Evolutionary conservation across 2,329 filamentous ascomycete species (phyloP), one percentile per base, ranked within the genome.

Genomic region (Trichoderma harzianum): DNA sequence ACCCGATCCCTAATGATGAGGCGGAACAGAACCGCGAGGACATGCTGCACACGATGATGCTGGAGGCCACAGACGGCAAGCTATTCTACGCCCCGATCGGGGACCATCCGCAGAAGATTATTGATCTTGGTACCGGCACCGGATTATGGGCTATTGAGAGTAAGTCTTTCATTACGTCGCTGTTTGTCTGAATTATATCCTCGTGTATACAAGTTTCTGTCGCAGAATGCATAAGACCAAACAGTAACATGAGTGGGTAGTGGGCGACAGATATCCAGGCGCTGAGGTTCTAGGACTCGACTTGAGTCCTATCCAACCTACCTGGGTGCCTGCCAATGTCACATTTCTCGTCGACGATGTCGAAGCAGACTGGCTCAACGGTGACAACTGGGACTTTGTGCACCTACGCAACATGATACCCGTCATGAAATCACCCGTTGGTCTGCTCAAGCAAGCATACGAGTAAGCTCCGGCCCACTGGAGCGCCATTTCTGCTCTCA

Each of bases 71-170:
- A 18, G 77, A 80, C 21, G 82, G 83, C 5, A 80, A 79, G 26
- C 77, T 85, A 14, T 82, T 83, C 69, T 77, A 80, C 24, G 78
- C 83, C 0, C 82, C 83, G 3, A 78, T 86, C 24, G 81, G 79
- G 2, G 76, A 81, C 7, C 72, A 79, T n/a, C 83, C 83, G 0
- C 77, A 83, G 39, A 83, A 80, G 65, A 84, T 86, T 32, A 77
- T 86, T 16, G 84, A 86, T 53, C 77, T 86, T 10, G 85, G 86
- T 10, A 87, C 86, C 2, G 85, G 86, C 2, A 86, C 83, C 5
- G 84, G 84, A 75, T 74, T 73, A 7, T 87, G 85, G 84, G 84
- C 86, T 1, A 83, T 87, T 43, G 80, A 82, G 62, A 77, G 77
- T 69, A 69, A 32, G 71, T 72, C 21, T 57, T 12, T 26, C 3